Evolutionary conservation across 345 rosid species (phyloP), one percentile per base, ranked within the genome.

Genomic region (Boechera divaricarpa): DNA sequence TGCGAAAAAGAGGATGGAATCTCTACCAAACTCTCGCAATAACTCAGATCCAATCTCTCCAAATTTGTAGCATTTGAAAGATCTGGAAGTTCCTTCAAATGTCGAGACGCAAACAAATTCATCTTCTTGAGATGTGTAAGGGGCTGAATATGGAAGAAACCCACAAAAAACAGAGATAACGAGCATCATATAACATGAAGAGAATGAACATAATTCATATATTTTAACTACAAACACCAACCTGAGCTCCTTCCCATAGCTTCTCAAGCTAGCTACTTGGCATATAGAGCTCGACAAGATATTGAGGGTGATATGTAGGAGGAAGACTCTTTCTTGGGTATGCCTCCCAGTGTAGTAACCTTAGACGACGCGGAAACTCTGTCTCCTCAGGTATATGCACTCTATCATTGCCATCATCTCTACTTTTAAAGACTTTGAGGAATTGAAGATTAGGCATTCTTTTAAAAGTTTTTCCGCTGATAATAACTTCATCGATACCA

Each of bases 201-300:
- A 36, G 18, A 6, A 47, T 3, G 1, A 2, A 31, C 7, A 24
- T 35, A 10, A 15, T 51, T 33, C 6, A 18, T 5, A 67, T 7
- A 12, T 24, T 18, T 1, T 6, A 10, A 24, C 47, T 67, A 11
- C 7, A 49, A 38, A 11, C 2, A 53, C 56, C 41, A 63, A 83
- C 84, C 74, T 64, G 73, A 2, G 5, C 1, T 69, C 71, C 75
- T 41, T 48, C n/a, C 85, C 85, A 84, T 0, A 84, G 70, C 21
- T 69, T 35, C 41, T 79, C 38, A 0, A 84, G 39, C 3, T 49
- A 2, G 63, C 78, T 70, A 82, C 38, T 2, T 49, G 0, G 63
- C 78, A 66, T 3, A 0, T 45, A 2, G 32, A 81, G 77, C 12
- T 73, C 70, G 1, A 77, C 77, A 26, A 76, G 74, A 10, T 55